Conservation (phyloP, 257 asterid genomes). For the Osmanthus fragrans region DNA sequence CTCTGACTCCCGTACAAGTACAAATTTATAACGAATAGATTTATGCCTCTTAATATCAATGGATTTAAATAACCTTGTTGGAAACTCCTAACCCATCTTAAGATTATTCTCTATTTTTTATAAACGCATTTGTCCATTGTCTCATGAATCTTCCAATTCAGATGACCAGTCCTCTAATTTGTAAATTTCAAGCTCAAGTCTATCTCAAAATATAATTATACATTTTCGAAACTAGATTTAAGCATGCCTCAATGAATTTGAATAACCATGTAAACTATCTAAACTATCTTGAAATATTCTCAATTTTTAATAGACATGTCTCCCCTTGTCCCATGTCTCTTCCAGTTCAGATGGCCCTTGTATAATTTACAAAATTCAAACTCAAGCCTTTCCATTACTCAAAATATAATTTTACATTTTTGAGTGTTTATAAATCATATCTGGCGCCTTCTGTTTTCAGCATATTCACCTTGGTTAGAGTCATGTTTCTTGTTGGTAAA, state of each 20-base stretch:
- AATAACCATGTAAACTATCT: not conserved
- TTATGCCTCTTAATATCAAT: not conserved
- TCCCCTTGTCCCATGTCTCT: not conserved
- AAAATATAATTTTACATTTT: constrained; percentile 13
- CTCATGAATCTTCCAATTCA: not conserved
- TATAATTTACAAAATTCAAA: not conserved
- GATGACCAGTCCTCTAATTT: not conserved
- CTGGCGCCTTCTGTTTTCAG: constrained; percentile 5
- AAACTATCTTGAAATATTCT: constrained; percentile 9
- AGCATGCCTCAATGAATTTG: not conserved
- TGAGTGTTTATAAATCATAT: not conserved
- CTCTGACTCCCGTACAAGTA: not conserved
- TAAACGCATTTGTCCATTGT: not conserved
- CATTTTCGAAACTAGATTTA: not conserved
- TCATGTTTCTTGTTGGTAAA: not conserved
- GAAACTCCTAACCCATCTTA: not conserved
- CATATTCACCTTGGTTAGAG: constrained; percentile 6
- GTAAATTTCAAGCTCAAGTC: not conserved
- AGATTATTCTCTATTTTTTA: not conserved
- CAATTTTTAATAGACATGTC: not conserved
- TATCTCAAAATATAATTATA: not conserved
- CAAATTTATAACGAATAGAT: not conserved
- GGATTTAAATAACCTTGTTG: not conserved
- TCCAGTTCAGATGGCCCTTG: not conserved
- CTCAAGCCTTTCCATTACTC: not conserved